These are phyloP conservation scores for Candida vartiovaarae DNA, from an alignment of 805 yeast genomes.

Conservation along the genomic window DNA sequence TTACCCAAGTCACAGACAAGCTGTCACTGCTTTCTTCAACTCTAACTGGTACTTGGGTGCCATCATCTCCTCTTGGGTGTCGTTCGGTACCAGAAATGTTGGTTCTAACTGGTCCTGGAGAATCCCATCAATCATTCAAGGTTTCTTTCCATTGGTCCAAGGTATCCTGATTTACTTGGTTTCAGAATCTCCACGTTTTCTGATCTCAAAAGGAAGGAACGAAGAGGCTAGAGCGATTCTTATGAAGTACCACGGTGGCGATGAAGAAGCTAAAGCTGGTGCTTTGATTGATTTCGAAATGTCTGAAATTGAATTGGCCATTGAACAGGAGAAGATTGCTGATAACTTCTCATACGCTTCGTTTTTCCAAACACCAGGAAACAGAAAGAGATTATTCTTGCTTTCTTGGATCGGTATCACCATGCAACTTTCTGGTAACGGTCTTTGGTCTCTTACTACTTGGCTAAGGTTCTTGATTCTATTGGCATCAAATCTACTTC, in stretches of 20 bases:
- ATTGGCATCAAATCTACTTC: conserved; percentile 45
- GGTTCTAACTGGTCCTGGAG: conserved; percentile 39
- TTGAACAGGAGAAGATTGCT: conserved; percentile 33
- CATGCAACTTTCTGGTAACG: conserved; percentile 46
- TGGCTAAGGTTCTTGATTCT: conserved; percentile 41
- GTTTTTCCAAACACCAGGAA: conserved; percentile 30
- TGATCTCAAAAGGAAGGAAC: conserved; percentile 32
- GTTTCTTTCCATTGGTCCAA: conserved; percentile 38
- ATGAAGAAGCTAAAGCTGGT: conserved; percentile 18
- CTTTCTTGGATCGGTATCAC: conserved; percentile 26
- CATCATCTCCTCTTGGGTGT: conserved; percentile 42
- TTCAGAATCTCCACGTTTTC: conserved; percentile 46
- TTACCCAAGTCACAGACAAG: conserved; percentile 36
- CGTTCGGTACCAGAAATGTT: conserved; percentile 35
- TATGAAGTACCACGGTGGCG: conserved; percentile 32
- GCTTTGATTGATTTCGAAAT: conserved; percentile 32
- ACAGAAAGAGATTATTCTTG: conserved; percentile 35
- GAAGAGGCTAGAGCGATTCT: conserved; percentile 38
- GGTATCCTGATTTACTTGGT: conserved; percentile 28
- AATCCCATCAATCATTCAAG: conserved; percentile 47
- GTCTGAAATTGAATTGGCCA: conserved; percentile 32
- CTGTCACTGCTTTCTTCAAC: conserved; percentile 38
- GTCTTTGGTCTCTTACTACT: conserved; percentile 45
- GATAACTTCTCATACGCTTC: conserved; percentile 29
- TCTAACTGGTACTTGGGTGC: conserved; percentile 48